These are phyloP conservation scores for Neurospora discreta DNA, from an alignment of 495 filamentous ascomycete species.

Conservation along the genomic window DNA sequence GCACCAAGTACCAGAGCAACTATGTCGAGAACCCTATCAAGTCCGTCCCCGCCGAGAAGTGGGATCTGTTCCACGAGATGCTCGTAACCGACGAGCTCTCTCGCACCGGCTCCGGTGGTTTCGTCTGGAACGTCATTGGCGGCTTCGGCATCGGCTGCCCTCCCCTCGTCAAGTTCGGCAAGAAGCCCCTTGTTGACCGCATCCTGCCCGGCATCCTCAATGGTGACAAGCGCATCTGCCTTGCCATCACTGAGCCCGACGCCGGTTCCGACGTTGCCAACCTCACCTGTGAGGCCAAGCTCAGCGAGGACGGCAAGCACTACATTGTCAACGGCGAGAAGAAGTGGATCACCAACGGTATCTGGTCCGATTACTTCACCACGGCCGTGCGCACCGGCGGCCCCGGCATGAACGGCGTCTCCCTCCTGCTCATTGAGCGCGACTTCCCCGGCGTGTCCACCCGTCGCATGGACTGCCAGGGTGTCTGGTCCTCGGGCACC, in stretches of 20 bases:
- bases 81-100: constrained; percentile 88
- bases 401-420: constrained; percentile 82
- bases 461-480: constrained; percentile 94
- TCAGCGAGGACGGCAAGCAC: constrained; percentile 88
- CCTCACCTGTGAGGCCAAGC: constrained; percentile 87
- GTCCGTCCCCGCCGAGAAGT: constrained; percentile 74
- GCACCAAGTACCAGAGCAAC: constrained; percentile 66
- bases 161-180: constrained; percentile 84
- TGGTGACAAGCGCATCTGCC: constrained; percentile 91
- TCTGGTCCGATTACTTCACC: constrained; percentile 96
- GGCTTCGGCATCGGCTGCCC: constrained; percentile 91
- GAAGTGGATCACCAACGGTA: constrained; percentile 99
- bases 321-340: constrained; percentile 99
- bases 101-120: constrained; percentile 75
- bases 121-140: constrained; percentile 97
- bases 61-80: constrained; percentile 98
- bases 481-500: constrained; percentile 88
- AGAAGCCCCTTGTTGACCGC: constrained; percentile 75
- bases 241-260: constrained; percentile 46
- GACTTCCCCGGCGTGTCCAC: constrained; percentile 74
- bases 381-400: constrained; percentile 84
- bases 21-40: constrained; percentile 58
- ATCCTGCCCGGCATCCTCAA: constrained; percentile 66
- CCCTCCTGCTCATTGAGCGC: constrained; percentile 76
- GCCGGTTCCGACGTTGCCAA: constrained; percentile 76